Conservation (phyloP, 129 eudicot species). For the Centrapalus pauciflorus region DNA sequence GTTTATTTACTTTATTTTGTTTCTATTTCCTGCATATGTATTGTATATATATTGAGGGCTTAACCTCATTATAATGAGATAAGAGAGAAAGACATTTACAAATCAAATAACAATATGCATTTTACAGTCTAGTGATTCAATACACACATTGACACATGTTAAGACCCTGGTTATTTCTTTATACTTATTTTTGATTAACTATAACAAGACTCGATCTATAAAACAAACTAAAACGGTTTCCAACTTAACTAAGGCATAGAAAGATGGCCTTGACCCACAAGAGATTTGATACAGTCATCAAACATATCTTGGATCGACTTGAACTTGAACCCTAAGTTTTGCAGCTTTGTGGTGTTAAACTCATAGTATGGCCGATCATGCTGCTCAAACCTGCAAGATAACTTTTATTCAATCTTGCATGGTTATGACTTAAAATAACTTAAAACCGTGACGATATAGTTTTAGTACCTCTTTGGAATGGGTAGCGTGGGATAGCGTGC, state of each 20-base stretch:
- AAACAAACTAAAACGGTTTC: not conserved
- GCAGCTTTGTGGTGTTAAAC: constrained; percentile 43
- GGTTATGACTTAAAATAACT: not conserved
- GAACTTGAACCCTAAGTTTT: constrained; percentile 72
- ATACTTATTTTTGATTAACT: not conserved
- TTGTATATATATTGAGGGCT: too few relatives aligned
- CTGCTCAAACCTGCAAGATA: constrained; percentile 53
- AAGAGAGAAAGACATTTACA: too few relatives aligned
- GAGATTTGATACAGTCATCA: constrained; percentile 61
- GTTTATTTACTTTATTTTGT: too few relatives aligned
- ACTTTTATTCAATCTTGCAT: not conserved
- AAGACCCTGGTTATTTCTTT: not conserved
- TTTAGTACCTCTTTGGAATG: constrained; percentile 62
- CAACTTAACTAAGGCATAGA: constrained; percentile 25
- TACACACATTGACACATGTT: too few relatives aligned
- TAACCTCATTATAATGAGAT: too few relatives aligned
- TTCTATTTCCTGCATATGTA: too few relatives aligned
- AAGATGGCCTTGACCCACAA: constrained; percentile 71
- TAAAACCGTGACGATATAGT: not conserved
- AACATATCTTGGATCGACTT: constrained; percentile 84
- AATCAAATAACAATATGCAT: too few relatives aligned
- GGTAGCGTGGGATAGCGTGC: constrained; percentile 64
- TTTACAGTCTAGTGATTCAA: too few relatives aligned
- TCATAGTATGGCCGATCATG: constrained; percentile 71
- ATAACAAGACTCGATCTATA: not conserved